These are phyloP conservation scores for Fusarium illudens DNA, from an alignment of 2,329 filamentous ascomycete genomes.

Conservation along the genomic window DNA sequence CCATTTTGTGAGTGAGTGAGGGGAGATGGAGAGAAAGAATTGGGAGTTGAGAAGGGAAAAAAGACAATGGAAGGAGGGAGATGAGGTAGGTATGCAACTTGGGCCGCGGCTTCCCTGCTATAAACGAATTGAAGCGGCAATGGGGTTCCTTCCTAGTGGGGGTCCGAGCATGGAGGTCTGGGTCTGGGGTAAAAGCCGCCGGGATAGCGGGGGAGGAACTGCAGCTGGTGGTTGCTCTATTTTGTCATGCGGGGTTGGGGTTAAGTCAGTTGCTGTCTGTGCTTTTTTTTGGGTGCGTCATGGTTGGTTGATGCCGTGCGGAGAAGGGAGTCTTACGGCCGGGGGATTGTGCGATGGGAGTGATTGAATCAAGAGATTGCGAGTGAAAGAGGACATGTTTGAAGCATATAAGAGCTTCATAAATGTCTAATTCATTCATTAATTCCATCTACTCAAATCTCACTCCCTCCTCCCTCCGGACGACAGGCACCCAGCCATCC, in stretches of 20 bases:
- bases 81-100: slow-evolving; percentile 16
- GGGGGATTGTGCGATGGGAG: not conserved
- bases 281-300: slow-evolving; percentile 13
- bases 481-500: not conserved
- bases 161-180: slow-evolving; percentile 3
- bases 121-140: slow-evolving; percentile 37
- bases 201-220: slow-evolving; percentile 29
- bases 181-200: slow-evolving; percentile 40
- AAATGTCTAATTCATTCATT: not conserved
- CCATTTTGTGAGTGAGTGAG: slow-evolving; percentile 58
- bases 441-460: not conserved
- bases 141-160: slow-evolving; percentile 5
- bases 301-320: not conserved
- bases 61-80: not conserved
- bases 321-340: slow-evolving; percentile 20
- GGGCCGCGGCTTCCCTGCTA: slow-evolving; percentile 38
- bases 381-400: not conserved
- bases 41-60: slow-evolving; percentile 3
- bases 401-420: not conserved
- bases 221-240: slow-evolving; percentile 17
- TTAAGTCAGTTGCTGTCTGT: slow-evolving; percentile 2
- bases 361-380: not conserved
- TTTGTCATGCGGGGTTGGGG: slow-evolving; percentile 35
- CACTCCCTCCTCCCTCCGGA: not conserved
- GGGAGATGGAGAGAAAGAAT: slow-evolving; percentile 1